A percentile compares a stretch with the other conserved stretches of the same genome.
phyloP scores from a whole-genome alignment of 352 stramenopile species.

The Pythium inflatum region DNA sequence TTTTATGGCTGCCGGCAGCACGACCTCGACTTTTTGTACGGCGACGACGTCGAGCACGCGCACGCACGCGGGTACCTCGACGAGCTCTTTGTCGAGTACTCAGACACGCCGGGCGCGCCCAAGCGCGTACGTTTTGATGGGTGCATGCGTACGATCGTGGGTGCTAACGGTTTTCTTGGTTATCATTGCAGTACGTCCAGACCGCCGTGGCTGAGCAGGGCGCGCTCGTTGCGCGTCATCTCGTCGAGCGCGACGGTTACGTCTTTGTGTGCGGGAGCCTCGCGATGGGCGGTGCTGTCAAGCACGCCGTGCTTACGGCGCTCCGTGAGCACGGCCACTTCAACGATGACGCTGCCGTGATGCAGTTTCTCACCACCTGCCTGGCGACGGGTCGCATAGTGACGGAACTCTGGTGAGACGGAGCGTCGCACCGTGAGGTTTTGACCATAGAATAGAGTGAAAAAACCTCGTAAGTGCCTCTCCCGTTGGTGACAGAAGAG shows the following conservation, averaged over 20 bases:
- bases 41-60: conserved; percentile 58
- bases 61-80: conserved; percentile 49
- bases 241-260: conserved; percentile 61
- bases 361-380: conserved; percentile 51
- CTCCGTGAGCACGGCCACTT: conserved; percentile 47
- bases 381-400: conserved; percentile 52
- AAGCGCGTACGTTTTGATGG: conserved; percentile 50
- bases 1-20: conserved; percentile 77
- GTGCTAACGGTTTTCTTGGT: neutral
- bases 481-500: neutral
- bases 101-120: conserved; percentile 32
- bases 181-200: conserved; percentile 65
- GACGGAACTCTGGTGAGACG: conserved; percentile 66
- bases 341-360: neutral
- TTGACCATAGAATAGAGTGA: neutral
- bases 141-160: neutral
- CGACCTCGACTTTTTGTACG: conserved; percentile 74
- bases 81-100: conserved; percentile 67
- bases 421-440: neutral
- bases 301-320: conserved; percentile 57
- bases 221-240: conserved; percentile 57
- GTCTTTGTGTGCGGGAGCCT: conserved; percentile 83
- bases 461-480: too few relatives aligned
- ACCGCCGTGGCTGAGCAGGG: conserved; percentile 61
- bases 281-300: conserved; percentile 76